These are phyloP conservation scores for Ceratobasidium sp. DNA, from an alignment of 1,284 basidiomycete species.

Conservation along the genomic window DNA sequence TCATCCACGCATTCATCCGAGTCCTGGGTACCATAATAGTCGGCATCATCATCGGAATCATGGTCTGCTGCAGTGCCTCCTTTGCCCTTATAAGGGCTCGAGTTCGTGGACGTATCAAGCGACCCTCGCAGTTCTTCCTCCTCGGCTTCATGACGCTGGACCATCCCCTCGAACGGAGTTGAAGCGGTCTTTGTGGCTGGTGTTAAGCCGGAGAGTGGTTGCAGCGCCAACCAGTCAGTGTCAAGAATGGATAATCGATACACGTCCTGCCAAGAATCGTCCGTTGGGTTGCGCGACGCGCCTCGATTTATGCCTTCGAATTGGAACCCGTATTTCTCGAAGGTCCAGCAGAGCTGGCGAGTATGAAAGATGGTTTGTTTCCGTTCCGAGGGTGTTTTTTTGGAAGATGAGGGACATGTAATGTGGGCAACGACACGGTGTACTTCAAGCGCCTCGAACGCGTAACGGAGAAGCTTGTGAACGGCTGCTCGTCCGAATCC, in stretches of 20 bases:
- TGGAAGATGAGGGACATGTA: neutral
- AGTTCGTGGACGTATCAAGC: neutral
- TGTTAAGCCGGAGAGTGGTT: no score
- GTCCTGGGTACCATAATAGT: slow-evolving; percentile 1
- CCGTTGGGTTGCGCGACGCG: neutral
- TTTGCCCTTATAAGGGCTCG: neutral
- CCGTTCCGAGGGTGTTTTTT: neutral
- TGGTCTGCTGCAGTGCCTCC: neutral
- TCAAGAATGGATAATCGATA: slow-evolving; percentile 27
- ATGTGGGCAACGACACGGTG: slow-evolving; percentile 17
- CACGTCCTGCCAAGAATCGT: slow-evolving; percentile 8
- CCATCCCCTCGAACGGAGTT: slow-evolving; percentile 25
- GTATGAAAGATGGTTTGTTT: slow-evolving; percentile 14
- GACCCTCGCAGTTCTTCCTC: neutral
- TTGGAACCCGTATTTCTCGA: slow-evolving; percentile 8
- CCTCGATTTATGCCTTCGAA: slow-evolving; percentile 31
- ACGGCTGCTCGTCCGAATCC: slow-evolving; percentile 2
- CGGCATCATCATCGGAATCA: slow-evolving; percentile 1
- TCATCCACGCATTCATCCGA: neutral
- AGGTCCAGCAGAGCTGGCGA: neutral
- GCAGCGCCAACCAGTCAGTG: neutral
- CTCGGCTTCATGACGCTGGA: slow-evolving; percentile 7
- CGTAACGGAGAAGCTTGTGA: slow-evolving; percentile 14
- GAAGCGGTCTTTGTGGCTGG: neutral
- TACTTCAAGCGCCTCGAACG: slow-evolving; percentile 20